These are phyloP conservation scores for Mycosphaerella sp. DNA, from an alignment of 2,329 filamentous ascomycete species.

Conservation along the genomic window DNA sequence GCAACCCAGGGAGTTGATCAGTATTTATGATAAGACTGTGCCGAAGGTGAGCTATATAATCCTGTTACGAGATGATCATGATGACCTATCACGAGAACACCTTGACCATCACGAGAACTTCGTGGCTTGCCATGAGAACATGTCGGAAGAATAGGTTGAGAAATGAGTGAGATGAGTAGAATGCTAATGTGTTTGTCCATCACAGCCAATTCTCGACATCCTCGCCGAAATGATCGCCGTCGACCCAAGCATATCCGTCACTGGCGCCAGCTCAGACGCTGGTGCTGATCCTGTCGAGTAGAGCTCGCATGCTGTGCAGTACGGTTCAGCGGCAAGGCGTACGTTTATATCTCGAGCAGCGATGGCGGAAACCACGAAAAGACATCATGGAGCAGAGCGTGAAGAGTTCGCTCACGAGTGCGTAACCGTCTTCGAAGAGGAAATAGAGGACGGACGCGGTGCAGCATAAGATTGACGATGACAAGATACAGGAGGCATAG, in stretches of 20 bases:
- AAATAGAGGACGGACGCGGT: background rate
- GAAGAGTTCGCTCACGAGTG: background rate
- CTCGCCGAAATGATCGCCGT: slow-evolving; percentile 97
- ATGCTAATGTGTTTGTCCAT: slow-evolving; percentile 15
- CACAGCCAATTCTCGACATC: slow-evolving; percentile 81
- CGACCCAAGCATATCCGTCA: slow-evolving; percentile 56
- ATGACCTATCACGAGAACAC: too few relatives aligned
- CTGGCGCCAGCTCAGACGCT: slow-evolving; percentile 24
- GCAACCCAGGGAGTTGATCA: slow-evolving; percentile 82
- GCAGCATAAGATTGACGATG: background rate
- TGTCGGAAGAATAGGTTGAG: background rate
- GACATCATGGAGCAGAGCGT: too few relatives aligned
- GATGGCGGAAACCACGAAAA: too few relatives aligned
- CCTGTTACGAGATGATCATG: too few relatives aligned
- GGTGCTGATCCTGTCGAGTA: slow-evolving; percentile 31
- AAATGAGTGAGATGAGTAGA: background rate
- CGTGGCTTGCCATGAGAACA: too few relatives aligned
- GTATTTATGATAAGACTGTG: slow-evolving; percentile 97
- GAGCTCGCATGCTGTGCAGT: background rate
- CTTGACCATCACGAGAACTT: too few relatives aligned
- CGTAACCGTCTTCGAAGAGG: background rate
- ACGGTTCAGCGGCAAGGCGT: background rate
- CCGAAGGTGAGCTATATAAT: slow-evolving; percentile 63
- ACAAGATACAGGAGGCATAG: background rate
- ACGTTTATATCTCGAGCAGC: background rate